Evolutionary conservation across 2,329 filamentous ascomycete species (phyloP).

Genomic region (Emericellopsis atlantica): DNA sequence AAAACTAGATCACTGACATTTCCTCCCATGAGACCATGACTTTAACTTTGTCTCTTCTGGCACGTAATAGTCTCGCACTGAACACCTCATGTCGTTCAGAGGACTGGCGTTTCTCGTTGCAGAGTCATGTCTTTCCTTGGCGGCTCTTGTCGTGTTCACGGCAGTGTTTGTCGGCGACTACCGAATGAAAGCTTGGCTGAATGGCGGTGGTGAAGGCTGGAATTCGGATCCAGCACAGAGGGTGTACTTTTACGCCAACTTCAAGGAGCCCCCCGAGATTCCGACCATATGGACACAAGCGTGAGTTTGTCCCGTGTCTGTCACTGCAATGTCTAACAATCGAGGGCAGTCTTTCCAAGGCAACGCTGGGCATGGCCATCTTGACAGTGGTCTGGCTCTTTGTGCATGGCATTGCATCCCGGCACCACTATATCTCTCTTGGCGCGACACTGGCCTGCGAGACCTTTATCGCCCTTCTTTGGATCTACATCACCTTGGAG

Average conservation of each 20-base stretch:
- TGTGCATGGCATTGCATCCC: neutral
- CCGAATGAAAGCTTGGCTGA: constrained; percentile 7
- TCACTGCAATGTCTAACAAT: constrained; percentile 5
- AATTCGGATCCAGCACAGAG: constrained; percentile 15
- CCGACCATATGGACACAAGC: constrained; percentile 13
- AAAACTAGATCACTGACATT: too few species aligned
- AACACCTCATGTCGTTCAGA: too few species aligned
- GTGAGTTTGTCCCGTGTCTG: constrained; percentile 4
- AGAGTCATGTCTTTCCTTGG: too few species aligned
- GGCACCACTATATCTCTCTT: neutral
- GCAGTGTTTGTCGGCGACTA: neutral
- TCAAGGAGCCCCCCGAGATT: constrained; percentile 13
- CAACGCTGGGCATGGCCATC: neutral
- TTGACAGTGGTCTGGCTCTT: neutral
- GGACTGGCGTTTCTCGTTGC: too few species aligned
- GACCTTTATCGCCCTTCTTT: neutral
- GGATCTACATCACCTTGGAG: neutral
- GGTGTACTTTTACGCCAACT: constrained; percentile 17
- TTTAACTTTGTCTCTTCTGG: too few species aligned
- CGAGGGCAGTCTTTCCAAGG: constrained; percentile 4
- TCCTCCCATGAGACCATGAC: too few species aligned
- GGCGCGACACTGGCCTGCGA: neutral
- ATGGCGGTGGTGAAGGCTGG: constrained; percentile 14
- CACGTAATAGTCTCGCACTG: too few species aligned
- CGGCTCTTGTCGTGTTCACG: too few species aligned